Percentiles rank a stretch among this genome's conserved stretches.
phyloP scores from a whole-genome alignment of 805 yeast genomes.

The Candida manassasensis region DNA sequence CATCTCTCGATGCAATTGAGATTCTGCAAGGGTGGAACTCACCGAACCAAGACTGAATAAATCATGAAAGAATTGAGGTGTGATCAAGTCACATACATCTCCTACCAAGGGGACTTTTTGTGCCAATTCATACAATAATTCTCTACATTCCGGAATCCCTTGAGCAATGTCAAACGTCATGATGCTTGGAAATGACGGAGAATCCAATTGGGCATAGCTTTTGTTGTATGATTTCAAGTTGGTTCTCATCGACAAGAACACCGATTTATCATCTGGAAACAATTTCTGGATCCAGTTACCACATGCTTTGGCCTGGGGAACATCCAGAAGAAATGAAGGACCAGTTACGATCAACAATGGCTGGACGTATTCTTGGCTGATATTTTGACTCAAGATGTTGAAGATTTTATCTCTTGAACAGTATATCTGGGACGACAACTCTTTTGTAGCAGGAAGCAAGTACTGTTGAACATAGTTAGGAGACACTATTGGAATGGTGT shows the following conservation, averaged over 20 bases:
- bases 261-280: constrained; percentile 12
- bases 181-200: constrained; percentile 6
- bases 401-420: constrained; percentile 23
- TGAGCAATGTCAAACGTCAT: constrained; percentile 30
- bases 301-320: constrained; percentile 33
- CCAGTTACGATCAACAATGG: constrained; percentile 38
- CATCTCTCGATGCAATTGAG: constrained; percentile 47
- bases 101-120: constrained; percentile 43
- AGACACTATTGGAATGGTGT: constrained; percentile 35
- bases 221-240: constrained; percentile 28
- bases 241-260: constrained; percentile 32
- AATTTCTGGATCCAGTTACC: constrained; percentile 34
- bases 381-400: constrained; percentile 10
- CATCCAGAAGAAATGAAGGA: constrained; percentile 27
- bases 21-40: constrained; percentile 40
- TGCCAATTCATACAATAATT: constrained; percentile 36
- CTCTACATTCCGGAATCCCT: constrained; percentile 40
- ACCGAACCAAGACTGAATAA: constrained; percentile 42
- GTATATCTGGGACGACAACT: constrained; percentile 24
- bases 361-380: neutral
- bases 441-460: constrained; percentile 30
- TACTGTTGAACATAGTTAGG: constrained; percentile 42
- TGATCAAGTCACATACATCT: constrained; percentile 42
- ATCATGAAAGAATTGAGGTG: constrained; percentile 49
- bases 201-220: constrained; percentile 8